Evolutionary conservation across 2,329 filamentous ascomycete species (phyloP).

Genomic region (Trichoderma asperellum): DNA sequence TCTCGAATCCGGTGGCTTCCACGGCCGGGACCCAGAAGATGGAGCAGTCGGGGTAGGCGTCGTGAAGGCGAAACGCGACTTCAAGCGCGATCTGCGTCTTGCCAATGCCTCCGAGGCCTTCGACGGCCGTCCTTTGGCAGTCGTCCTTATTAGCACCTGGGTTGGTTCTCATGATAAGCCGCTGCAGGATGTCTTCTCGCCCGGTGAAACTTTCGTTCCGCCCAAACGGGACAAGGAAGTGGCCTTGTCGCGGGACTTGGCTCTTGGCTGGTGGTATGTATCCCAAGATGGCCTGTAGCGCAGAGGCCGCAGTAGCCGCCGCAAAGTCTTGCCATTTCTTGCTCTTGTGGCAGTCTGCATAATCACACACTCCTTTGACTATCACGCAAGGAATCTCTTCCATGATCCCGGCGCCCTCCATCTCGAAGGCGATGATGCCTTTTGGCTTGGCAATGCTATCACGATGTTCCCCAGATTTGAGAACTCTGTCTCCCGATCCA

Average conservation of each 20-base stretch:
- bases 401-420: slow-evolving; percentile 39
- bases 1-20: slow-evolving; percentile 38
- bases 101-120: slow-evolving; percentile 42
- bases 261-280: background rate
- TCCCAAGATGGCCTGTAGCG: background rate
- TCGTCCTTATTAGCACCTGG: slow-evolving; percentile 27
- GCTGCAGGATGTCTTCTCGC: slow-evolving; percentile 30
- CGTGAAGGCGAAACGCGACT: slow-evolving; percentile 37
- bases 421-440: slow-evolving; percentile 37
- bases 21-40: slow-evolving; percentile 48
- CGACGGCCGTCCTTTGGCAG: slow-evolving; percentile 37
- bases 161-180: slow-evolving; percentile 28
- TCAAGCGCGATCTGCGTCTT: slow-evolving; percentile 46
- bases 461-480: slow-evolving; percentile 43
- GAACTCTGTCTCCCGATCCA: slow-evolving; percentile 44
- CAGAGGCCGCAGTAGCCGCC: slow-evolving; percentile 2
- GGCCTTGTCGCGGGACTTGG: background rate
- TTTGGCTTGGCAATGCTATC: slow-evolving; percentile 38
- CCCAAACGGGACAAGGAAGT: slow-evolving; percentile 29
- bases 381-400: slow-evolving; percentile 39
- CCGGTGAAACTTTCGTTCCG: slow-evolving; percentile 35
- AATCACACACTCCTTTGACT: slow-evolving; percentile 11
- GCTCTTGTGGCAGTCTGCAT: slow-evolving; percentile 17
- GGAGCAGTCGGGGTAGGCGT: slow-evolving; percentile 38
- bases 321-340: slow-evolving; percentile 19